Evolutionary conservation across 2,329 filamentous ascomycete species (phyloP).

Genomic region (Fusarium sp.): DNA sequence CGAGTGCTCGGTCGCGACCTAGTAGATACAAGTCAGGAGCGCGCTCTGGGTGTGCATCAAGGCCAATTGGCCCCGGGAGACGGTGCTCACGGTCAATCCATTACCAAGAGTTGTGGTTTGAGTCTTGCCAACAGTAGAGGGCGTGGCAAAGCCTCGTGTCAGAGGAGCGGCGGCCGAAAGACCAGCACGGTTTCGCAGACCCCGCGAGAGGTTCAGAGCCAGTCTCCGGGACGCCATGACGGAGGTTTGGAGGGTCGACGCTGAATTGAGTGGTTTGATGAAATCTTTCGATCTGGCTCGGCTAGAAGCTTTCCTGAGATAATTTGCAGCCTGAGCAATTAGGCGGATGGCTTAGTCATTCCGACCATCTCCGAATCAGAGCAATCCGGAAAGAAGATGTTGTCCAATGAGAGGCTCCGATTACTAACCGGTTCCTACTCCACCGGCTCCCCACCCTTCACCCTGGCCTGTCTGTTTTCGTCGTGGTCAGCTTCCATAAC

Average conservation of each 20-base stretch:
- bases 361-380: conserved; percentile 60
- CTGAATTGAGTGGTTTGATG: conserved; percentile 71
- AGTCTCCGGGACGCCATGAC: conserved; percentile 97
- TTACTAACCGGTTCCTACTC: conserved; percentile 51
- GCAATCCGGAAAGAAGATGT: conserved; percentile 24
- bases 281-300: conserved; percentile 64
- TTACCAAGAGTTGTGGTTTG: conserved; percentile 97
- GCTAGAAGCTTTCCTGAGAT: conserved; percentile 63
- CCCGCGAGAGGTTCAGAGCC: conserved; percentile 93
- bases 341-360: conserved; percentile 58
- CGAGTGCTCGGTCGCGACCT: conserved; percentile 98
- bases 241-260: conserved; percentile 66
- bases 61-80: conserved; percentile 57
- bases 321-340: conserved; percentile 61
- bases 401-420: conserved; percentile 55
- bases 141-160: conserved; percentile 91
- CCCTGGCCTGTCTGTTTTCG: conserved; percentile 41
- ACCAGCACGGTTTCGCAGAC: conserved; percentile 89
- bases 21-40: conserved; percentile 48
- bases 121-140: conserved; percentile 85
- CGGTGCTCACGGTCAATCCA: conserved; percentile 86
- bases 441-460: conserved; percentile 31
- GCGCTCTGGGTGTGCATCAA: conserved; percentile 34
- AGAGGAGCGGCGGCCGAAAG: conserved; percentile 83
- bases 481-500: conserved; percentile 21